These are phyloP conservation scores for Wickerhamia fluorescens DNA, from an alignment of 805 yeast genomes.

Conservation along the genomic window DNA sequence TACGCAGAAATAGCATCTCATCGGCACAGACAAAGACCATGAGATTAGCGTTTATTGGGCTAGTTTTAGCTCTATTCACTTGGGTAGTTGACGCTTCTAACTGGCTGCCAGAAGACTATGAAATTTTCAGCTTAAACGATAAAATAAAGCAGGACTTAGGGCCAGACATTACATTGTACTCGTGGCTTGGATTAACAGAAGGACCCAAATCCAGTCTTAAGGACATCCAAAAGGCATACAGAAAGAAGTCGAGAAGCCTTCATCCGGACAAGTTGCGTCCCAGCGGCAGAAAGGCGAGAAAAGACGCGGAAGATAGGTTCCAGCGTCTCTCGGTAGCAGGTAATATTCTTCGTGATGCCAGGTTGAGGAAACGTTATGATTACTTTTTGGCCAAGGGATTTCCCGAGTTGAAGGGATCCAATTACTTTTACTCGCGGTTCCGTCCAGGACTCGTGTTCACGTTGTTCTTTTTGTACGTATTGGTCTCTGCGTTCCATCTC, in stretches of 20 bases:
- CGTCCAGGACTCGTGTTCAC: conserved; percentile 59
- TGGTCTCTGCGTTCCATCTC: conserved; percentile 54
- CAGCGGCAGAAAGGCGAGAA: conserved; percentile 23
- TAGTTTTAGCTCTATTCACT: conserved; percentile 10
- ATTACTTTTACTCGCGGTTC: conserved; percentile 57
- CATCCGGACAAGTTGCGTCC: conserved; percentile 75
- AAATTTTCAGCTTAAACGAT: conserved; percentile 68
- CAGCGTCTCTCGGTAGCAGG: conserved; percentile 74
- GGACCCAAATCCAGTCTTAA: conserved; percentile 42
- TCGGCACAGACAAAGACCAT: conserved; percentile 7
- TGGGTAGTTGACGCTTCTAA: conserved; percentile 24
- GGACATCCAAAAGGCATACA: conserved; percentile 59
- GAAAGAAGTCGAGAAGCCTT: conserved; percentile 58
- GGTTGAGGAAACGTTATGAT: conserved; percentile 67
- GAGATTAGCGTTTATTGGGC: conserved; percentile 6
- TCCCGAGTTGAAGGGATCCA: conserved; percentile 72
- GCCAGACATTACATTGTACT: conserved; percentile 54
- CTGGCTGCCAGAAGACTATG: conserved; percentile 69
- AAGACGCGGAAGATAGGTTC: conserved; percentile 59
- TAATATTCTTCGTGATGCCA: conserved; percentile 54
- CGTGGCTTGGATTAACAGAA: conserved; percentile 49
- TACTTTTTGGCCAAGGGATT: conserved; percentile 78
- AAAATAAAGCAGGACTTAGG: conserved; percentile 61
- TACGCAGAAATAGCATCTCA: no score
- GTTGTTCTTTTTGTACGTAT: conserved; percentile 40